Evolutionary conservation across 495 filamentous ascomycete species (phyloP), one percentile per base, ranked within the genome.

Genomic region (Xylaria telfairii): DNA sequence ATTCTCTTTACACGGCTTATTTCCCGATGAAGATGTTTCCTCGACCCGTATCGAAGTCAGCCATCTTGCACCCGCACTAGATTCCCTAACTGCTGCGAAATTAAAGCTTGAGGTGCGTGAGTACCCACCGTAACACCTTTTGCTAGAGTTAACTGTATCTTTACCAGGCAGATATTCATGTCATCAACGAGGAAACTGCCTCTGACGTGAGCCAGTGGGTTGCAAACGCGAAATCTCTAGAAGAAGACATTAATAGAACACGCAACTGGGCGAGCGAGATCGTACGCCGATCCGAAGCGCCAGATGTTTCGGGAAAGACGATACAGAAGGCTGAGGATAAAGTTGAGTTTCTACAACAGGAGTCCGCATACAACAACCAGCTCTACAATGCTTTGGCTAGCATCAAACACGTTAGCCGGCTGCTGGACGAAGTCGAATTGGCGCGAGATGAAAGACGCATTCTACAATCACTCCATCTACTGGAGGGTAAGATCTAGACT

Each of bases 171-270:
- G 89, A 93, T 69, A 91, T 97, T 47, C 90, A 89, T 64, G 78
- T 82, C 30, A 85, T 93, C 47, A 95, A 93, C 83, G 87, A 88
- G 47, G 88, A 91, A 56, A 91, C 88, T 49, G 90, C 90, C 53
- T 88, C 91, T 26, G 92, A 96, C 75, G 90, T 96, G 72, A 90
- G 93, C 75, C 84, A 89, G 70, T 98, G 95, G 95, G 91, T 96
- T 67, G 79, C 84, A 26, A 92, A 95, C 78, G 93, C 94, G 41
- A 91, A 92, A 77, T 88, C 91, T 62, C 88, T 97, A n/a, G 91
- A 93, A 75, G 85, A 87, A 39, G 95, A 97, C 73, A 92, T 98
- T 69, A 86, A 92, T 73, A 85, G 85, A 42, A 92, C 93, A 21
- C 87, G 90, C 71, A 83, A 85, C 12, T 90, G 90, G 34, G 93